Base-by-base conservation (phyloP, 306 rosid species). In the Ceratonia siliqua region DNA sequence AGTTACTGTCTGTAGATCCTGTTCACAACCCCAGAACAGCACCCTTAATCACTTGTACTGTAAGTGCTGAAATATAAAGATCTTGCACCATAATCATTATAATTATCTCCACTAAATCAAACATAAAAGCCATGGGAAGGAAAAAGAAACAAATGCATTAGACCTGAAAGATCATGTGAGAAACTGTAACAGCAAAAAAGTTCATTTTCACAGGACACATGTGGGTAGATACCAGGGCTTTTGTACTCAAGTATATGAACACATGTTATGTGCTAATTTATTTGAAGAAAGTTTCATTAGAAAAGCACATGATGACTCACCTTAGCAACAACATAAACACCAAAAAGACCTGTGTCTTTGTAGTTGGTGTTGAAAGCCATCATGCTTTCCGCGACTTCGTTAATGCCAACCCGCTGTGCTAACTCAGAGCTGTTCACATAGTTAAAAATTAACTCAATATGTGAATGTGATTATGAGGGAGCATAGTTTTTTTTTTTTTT, bases 351-450 rank as follows among this genome's bases (percentile, higher is more conserved):
- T 13, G 91, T 90, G 88, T 92, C 98, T 80, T 92, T 92, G 61
- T 92, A 92, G 76, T 90, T 92, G 78, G 98, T 92, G 80, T 92
- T 92, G 87, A 92, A 92, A 75, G 98, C 90, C 98, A 92, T 92
- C 82, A 90, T 84, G 83, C 92, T 92, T 55, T 92, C 98, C 0
- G 98, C 98, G 46, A 92, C 75, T 80, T 90, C 98, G 70, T 85
- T 85, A 41, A 87, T 87, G 69, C 92, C 96, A 79, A 92, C 84
- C 53, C 92, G 79, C 64, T 92, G 94, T 45, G 85, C 93, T 43
- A 92, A 81, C 81, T 92, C 96, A 12, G 98, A 90, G 63, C 98
- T 92, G 88, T 77, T 69, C 36, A 54, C 1, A 20, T 48, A 67
- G 30, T 50, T 4, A 75, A 74, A 74, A 80, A 74, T 52, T 49